A percentile compares a stretch with the other conserved stretches of the same genome.
Evolutionary conservation across 2,329 filamentous ascomycete species (phyloP).

Genomic region (Biscogniauxia mediterranea): DNA sequence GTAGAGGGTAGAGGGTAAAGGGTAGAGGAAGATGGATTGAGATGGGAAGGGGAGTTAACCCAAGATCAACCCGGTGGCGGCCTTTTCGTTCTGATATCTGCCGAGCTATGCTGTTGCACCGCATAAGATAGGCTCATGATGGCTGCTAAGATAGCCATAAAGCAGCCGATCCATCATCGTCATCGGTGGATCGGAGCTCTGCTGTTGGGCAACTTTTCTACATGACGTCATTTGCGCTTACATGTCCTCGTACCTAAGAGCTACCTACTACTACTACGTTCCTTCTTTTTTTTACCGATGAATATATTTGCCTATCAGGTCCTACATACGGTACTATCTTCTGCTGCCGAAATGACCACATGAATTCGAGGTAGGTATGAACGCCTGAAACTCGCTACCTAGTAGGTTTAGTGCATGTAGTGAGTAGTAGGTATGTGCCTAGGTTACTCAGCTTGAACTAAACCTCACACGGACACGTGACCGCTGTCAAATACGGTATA

Average conservation of each 20-base stretch:
- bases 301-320: too few species aligned
- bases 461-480: too few species aligned
- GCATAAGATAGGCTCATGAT: neutral
- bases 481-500: too few species aligned
- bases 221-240: neutral
- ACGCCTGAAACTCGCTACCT: too few species aligned
- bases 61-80: neutral
- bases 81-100: neutral
- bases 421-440: too few species aligned
- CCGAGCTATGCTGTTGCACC: neutral
- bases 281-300: neutral
- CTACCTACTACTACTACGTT: too few species aligned
- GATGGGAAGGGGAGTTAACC: neutral
- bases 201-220: neutral
- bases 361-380: too few species aligned
- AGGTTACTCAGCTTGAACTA: too few species aligned
- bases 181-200: conserved; percentile 3
- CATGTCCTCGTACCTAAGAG: neutral
- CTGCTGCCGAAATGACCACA: too few species aligned
- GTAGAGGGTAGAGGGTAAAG: too few species aligned
- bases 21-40: neutral
- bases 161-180: conserved; percentile 2
- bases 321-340: too few species aligned
- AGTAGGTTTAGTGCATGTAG: too few species aligned
- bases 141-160: neutral